Base-by-base conservation (phyloP, 441 rosid genomes). In the Brassica hybrid region DNA sequence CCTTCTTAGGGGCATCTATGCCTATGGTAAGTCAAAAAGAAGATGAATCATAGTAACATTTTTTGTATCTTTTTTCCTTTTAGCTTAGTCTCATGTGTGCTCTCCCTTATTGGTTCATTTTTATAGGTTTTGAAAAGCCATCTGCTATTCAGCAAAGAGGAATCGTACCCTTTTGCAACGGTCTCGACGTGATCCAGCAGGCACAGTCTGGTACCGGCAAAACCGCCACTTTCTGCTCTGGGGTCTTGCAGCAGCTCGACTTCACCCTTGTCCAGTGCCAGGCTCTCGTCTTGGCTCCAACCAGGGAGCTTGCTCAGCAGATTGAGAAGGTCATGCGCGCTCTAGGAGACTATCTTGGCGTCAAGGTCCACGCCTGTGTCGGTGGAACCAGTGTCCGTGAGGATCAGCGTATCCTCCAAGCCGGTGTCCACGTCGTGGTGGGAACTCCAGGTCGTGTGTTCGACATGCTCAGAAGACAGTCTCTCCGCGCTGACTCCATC, bases 41-140 rank as follows among this genome's bases (percentile, higher is more conserved):
- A 10, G 10, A 32, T 36, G 34, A 34, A 34, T n/a, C 54, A 16
- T 2, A 1, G 1, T 11, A 30, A 30, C 34, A 30, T 30, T 30
- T 30, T 30, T 30, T 30, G 34, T 30, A 25, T 25, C 27, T 25
- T 25, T n/a, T n/a, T n/a, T n/a, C n/a, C n/a, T n/a, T n/a, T n/a
- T n/a, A n/a, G n/a, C n/a, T n/a, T n/a, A n/a, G n/a, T n/a, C n/a
- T n/a, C n/a, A n/a, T n/a, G n/a, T n/a, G n/a, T n/a, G n/a, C n/a
- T n/a, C n/a, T n/a, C n/a, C n/a, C n/a, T n/a, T n/a, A n/a, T n/a
- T n/a, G n/a, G n/a, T n/a, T n/a, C n/a, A n/a, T n/a, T n/a, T n/a
- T n/a, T n/a, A n/a, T n/a, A 91, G 97, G 97, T 84, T 91, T 93
- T 84, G 96, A 93, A 80, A 91, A 93, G 86, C 94, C 94, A 1